These are phyloP conservation scores for Zanthoxylum bungeanum DNA, from an alignment of 345 rosid genomes.

Conservation along the genomic window DNA sequence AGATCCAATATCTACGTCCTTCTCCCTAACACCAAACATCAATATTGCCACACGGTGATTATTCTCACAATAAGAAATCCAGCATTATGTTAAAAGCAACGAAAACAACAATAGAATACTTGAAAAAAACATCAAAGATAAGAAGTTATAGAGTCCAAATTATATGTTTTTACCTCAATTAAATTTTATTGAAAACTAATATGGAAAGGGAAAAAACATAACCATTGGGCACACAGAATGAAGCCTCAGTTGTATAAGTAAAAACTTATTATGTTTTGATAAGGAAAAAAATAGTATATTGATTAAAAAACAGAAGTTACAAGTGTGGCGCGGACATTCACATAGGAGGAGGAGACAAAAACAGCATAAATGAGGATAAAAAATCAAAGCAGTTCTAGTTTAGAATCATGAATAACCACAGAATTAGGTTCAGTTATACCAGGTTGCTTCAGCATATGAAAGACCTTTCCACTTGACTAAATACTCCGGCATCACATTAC, in stretches of 20 bases:
- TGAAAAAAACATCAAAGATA: not conserved
- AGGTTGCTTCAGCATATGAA: conserved; percentile 99
- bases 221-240: not conserved
- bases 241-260: not conserved
- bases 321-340: not conserved
- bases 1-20: conserved; percentile 79
- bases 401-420: not conserved
- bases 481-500: conserved; percentile 82
- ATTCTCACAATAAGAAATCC: not conserved
- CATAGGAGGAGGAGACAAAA: not conserved
- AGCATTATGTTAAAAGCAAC: not conserved
- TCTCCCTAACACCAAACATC: conserved; percentile 65
- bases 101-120: not conserved
- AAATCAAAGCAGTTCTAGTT: not conserved
- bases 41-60: conserved; percentile 2
- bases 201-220: not conserved
- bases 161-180: not conserved
- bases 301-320: not conserved
- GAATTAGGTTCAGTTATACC: conserved; percentile 46
- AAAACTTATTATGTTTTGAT: not conserved
- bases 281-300: not conserved
- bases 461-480: conserved; percentile 99
- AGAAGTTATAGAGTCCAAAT: not conserved
- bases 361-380: not conserved
- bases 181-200: not conserved